Conservation (phyloP, 352 stramenopile species). For the Pythium apleroticum region DNA sequence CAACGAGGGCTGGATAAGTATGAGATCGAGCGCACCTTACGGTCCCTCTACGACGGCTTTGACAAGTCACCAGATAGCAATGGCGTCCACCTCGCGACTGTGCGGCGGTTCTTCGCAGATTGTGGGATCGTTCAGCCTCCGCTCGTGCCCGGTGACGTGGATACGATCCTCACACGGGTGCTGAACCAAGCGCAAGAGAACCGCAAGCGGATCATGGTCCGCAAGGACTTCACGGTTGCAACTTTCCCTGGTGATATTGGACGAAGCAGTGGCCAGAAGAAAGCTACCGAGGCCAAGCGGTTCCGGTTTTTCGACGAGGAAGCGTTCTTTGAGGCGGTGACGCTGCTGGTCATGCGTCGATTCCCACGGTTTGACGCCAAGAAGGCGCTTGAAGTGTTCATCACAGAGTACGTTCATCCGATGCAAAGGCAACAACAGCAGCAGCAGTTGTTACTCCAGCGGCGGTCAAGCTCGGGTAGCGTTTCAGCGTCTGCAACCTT, state of each 20-base stretch:
- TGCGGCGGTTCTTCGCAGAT: conserved; percentile 68
- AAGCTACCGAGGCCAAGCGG: conserved; percentile 34
- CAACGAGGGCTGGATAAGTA: conserved; percentile 22
- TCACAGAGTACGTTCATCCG: conserved; percentile 50
- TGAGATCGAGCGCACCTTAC: conserved; percentile 40
- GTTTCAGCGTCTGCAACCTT: not conserved
- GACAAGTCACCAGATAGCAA: conserved; percentile 45
- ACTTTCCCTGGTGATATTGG: conserved; percentile 14
- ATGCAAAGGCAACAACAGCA: conserved; percentile 33
- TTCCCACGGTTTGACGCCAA: conserved; percentile 60
- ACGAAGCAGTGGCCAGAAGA: conserved; percentile 11
- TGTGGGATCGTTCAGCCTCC: conserved; percentile 58
- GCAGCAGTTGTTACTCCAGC: conserved; percentile 5
- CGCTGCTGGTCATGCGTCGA: conserved; percentile 56
- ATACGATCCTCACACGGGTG: conserved; percentile 66
- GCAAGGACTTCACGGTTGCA: conserved; percentile 49
- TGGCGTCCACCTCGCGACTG: conserved; percentile 62
- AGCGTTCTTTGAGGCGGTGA: conserved; percentile 71
- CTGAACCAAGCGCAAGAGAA: conserved; percentile 55
- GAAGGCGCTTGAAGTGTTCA: conserved; percentile 51
- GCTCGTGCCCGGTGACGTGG: conserved; percentile 55
- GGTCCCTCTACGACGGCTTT: conserved; percentile 46
- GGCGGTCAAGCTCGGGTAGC: conserved; percentile 14
- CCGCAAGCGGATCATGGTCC: conserved; percentile 42
- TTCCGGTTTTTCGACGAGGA: conserved; percentile 71